Conservation (phyloP, 495 filamentous ascomycete genomes). For the Neurospora terricola region DNA sequence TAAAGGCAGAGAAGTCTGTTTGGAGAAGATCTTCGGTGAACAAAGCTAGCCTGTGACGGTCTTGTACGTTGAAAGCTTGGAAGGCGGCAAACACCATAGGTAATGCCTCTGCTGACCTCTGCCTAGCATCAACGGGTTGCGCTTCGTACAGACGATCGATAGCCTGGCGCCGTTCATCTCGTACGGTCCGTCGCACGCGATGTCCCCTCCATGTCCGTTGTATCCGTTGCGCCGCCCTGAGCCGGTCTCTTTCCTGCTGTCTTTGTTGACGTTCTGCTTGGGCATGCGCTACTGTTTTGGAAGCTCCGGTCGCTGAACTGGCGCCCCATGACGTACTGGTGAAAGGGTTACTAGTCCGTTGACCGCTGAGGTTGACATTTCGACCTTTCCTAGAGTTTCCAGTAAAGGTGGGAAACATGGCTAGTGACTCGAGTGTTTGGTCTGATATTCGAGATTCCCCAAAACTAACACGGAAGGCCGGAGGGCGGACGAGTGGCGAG, state of each 20-base stretch:
- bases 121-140: slow-evolving; percentile 1
- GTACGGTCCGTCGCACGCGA: slow-evolving; percentile 48
- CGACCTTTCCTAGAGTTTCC: slow-evolving; percentile 75
- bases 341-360: slow-evolving; percentile 62
- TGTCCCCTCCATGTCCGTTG: slow-evolving; percentile 82
- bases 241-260: slow-evolving; percentile 70
- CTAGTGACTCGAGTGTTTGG: neutral
- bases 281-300: slow-evolving; percentile 71
- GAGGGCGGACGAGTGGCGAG: neutral
- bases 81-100: slow-evolving; percentile 27
- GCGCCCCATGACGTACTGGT: slow-evolving; percentile 42
- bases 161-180: slow-evolving; percentile 46
- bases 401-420: slow-evolving; percentile 86
- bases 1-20: slow-evolving; percentile 20
- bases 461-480: neutral
- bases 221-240: slow-evolving; percentile 63
- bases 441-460: neutral
- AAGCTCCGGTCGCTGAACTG: slow-evolving; percentile 43
- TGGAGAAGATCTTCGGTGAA: slow-evolving; percentile 29
- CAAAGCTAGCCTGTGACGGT: slow-evolving; percentile 25
- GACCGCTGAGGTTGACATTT: slow-evolving; percentile 90
- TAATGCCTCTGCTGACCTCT: slow-evolving; percentile 21
- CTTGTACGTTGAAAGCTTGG: slow-evolving; percentile 18
- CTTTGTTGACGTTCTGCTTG: slow-evolving; percentile 72
- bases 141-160: slow-evolving; percentile 51